A percentile compares a stretch with the other conserved stretches of the same genome.
phyloP scores from a whole-genome alignment of 257 asterid species.

The Marsdenia floribunda region DNA sequence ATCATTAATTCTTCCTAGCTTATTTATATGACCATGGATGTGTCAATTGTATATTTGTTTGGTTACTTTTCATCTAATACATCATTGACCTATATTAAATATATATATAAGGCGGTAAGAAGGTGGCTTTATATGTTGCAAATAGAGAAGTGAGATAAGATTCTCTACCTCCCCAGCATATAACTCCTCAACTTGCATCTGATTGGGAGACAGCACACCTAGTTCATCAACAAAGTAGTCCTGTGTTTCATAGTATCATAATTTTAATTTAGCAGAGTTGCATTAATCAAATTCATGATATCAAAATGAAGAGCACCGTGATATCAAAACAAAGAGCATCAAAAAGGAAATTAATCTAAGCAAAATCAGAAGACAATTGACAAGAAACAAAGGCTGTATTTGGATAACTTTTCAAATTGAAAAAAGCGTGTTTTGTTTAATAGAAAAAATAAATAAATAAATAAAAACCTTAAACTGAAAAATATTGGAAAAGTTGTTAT shows the following conservation, averaged over 20 bases:
- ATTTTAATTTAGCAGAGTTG: constrained; percentile 23
- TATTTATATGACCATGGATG: too few relatives aligned
- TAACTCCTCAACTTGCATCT: constrained; percentile 78
- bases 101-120: not conserved
- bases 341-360: not conserved
- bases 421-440: too few relatives aligned
- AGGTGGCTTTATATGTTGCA: constrained; percentile 2
- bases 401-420: too few relatives aligned
- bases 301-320: constrained; percentile 7
- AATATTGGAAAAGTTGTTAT: too few relatives aligned
- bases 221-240: constrained; percentile 94
- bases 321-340: constrained; percentile 8
- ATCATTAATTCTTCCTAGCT: too few relatives aligned
- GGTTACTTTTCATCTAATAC: too few relatives aligned
- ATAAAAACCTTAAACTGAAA: too few relatives aligned
- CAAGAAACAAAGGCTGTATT: not conserved
- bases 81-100: too few relatives aligned
- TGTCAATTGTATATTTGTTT: too few relatives aligned
- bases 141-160: constrained; percentile 23
- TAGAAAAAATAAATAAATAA: too few relatives aligned
- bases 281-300: constrained; percentile 8
- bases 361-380: not conserved
- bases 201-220: constrained; percentile 93
- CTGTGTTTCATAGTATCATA: constrained; percentile 41
- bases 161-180: constrained; percentile 84